Evolutionary conservation across 2,329 filamentous ascomycete species (phyloP), one percentile per base, ranked within the genome.

Genomic region (Hypoxylon sp.): DNA sequence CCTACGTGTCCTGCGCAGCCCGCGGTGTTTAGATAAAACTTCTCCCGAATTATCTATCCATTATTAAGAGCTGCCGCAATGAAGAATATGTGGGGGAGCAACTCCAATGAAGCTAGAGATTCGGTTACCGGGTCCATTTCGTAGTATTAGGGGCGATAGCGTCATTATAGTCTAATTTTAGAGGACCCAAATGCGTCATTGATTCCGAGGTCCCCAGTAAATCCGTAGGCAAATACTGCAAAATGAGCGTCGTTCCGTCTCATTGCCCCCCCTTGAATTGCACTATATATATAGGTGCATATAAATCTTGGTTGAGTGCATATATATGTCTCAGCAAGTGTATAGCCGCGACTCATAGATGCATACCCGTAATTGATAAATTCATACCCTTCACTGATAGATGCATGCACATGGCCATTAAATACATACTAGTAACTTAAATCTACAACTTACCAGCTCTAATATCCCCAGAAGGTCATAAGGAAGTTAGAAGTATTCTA

Each of bases 101-200:
- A 14, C 49, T 23, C 34, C 34, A 38, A 43, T 65, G 34, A 53
- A 41, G 51, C 38, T 48, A 57, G 9, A 28, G 3, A 57, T 34
- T 51, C 34, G n/a, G 45, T 2, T 57, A 59, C n/a, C 46, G 43
- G 14, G 25, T 34, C 23, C 17, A 25, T 38, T 14, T 38, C 30
- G 14, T 48, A 19, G 19, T 32, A 38, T 46, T 34, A 45, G 36
- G 17, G 32, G 52, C 41, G 43, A 55, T 57, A 59, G 49, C 48
- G 43, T 46, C 43, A 64, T 45, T 23, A n/a, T 49, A 43, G 45
- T 57, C 34, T 4, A 34, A 45, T 34, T 41, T 41, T 41, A 58
- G 62, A 58, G 17, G 50, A 56, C 34, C 57, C 11, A 10, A 56
- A 65, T 65, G 58, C 62, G 66, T 68, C 58, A 68, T 68, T 36